A percentile compares a stretch with the other conserved stretches of the same genome.
These are phyloP conservation scores for Fusarium citri DNA, from an alignment of 2,329 filamentous ascomycete genomes.

Conservation along the genomic window DNA sequence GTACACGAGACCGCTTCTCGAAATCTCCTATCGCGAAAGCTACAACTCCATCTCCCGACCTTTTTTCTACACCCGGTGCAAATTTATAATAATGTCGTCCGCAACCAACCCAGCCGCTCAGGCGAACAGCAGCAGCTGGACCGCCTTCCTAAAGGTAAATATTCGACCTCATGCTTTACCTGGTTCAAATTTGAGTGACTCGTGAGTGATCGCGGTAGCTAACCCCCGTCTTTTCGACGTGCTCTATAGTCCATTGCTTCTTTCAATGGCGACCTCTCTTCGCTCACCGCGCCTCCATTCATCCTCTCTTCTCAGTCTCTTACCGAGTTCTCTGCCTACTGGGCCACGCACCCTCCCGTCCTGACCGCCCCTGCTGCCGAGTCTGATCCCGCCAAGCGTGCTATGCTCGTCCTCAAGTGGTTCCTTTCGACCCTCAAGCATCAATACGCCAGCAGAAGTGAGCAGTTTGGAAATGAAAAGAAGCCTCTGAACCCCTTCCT, in stretches of 20 bases:
- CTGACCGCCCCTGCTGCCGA: slow-evolving; percentile 87
- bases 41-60: slow-evolving; percentile 7
- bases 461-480: slow-evolving; percentile 90
- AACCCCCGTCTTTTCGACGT: slow-evolving; percentile 26
- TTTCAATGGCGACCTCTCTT: slow-evolving; percentile 85
- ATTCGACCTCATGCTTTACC: slow-evolving; percentile 6
- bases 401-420: slow-evolving; percentile 93
- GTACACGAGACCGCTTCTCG: slow-evolving; percentile 35
- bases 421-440: slow-evolving; percentile 94
- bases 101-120: slow-evolving; percentile 49
- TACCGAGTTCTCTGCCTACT: slow-evolving; percentile 85
- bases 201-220: slow-evolving; percentile 19
- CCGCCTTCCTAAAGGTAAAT: slow-evolving; percentile 64
- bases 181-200: slow-evolving; percentile 1
- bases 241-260: slow-evolving; percentile 74
- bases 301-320: slow-evolving; percentile 83
- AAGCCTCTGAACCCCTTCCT: slow-evolving; percentile 97
- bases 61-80: slow-evolving; percentile 6
- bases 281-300: slow-evolving; percentile 83
- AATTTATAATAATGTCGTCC: slow-evolving; percentile 48
- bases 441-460: slow-evolving; percentile 80
- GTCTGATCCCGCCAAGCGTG: slow-evolving; percentile 81
- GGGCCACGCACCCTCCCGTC: slow-evolving; percentile 81
- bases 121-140: slow-evolving; percentile 61
- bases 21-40: slow-evolving; percentile 27